Evolutionary conservation across 805 yeast genomes (phyloP).

Genomic region (Saccharomyces jurei): DNA sequence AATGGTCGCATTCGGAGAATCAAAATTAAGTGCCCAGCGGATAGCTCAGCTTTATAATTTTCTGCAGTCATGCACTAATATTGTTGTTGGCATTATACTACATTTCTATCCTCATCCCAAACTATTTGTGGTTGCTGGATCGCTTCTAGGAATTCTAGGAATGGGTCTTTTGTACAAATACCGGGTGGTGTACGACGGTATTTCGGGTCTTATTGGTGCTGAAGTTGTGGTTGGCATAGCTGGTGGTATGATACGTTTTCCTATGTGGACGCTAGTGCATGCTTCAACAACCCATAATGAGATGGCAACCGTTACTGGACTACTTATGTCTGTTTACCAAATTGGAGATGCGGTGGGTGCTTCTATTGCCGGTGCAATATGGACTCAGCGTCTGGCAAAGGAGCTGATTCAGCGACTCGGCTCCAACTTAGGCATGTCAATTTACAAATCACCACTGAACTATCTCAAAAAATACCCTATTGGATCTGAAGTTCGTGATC

Average conservation of each 20-base stretch:
- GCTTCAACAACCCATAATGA: constrained; percentile 50
- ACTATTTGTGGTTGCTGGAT: constrained; percentile 49
- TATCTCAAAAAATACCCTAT: neutral
- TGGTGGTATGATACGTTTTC: constrained; percentile 58
- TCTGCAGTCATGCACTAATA: constrained; percentile 41
- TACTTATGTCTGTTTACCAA: constrained; percentile 46
- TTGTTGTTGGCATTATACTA: constrained; percentile 45
- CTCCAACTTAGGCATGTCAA: neutral
- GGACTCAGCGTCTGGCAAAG: constrained; percentile 35
- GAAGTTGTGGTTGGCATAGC: constrained; percentile 55
- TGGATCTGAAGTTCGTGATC: neutral
- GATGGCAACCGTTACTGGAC: constrained; percentile 50
- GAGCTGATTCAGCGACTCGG: neutral
- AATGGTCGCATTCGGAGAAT: constrained; percentile 44
- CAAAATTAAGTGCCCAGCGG: constrained; percentile 14
- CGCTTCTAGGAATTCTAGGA: constrained; percentile 44
- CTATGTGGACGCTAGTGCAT: constrained; percentile 51
- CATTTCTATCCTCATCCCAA: constrained; percentile 41
- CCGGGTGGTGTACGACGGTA: constrained; percentile 39
- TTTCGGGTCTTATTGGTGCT: constrained; percentile 53
- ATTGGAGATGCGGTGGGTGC: constrained; percentile 56
- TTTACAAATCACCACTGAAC: neutral
- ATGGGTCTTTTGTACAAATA: constrained; percentile 46
- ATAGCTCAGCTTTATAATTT: constrained; percentile 50
- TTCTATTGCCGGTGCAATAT: constrained; percentile 57